Percentiles rank a stretch among this genome's conserved stretches.
phyloP scores from a whole-genome alignment of 1,284 basidiomycete genomes.

The Rhodotorula sp. region DNA sequence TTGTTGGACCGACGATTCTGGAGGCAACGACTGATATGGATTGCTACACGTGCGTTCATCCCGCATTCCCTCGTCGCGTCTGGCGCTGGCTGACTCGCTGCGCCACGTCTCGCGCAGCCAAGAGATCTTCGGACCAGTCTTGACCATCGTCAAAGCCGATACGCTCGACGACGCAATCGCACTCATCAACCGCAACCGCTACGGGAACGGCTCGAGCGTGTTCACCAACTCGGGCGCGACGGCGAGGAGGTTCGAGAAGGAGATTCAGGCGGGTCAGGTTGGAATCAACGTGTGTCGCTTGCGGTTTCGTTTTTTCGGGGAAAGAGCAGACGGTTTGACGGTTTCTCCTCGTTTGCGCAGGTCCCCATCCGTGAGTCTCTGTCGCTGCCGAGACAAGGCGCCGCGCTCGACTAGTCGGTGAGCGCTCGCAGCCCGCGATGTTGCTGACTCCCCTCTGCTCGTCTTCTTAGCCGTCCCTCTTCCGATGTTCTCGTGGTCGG shows the following conservation, averaged over 20 bases:
- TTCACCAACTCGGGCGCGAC: constrained; percentile 97
- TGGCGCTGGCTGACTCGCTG: not conserved
- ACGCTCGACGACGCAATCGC: constrained; percentile 87
- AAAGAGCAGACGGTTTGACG: no score
- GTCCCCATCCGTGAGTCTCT: constrained; percentile 72
- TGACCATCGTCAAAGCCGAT: constrained; percentile 75
- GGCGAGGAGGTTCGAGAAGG: constrained; percentile 85
- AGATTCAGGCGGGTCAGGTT: constrained; percentile 82
- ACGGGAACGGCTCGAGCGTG: constrained; percentile 88
- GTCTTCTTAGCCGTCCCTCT: constrained; percentile 58
- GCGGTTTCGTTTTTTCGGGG: no score
- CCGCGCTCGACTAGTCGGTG: no score
- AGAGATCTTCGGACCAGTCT: constrained; percentile 93
- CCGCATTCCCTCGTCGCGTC: not conserved
- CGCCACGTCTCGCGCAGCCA: constrained; percentile 56
- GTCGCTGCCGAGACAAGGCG: no score
- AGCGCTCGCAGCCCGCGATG: constrained; percentile 62
- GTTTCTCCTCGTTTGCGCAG: constrained; percentile 56
- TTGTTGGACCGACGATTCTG: constrained; percentile 89
- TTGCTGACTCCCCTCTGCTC: constrained; percentile 52
- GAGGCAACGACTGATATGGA: constrained; percentile 79
- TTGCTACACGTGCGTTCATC: constrained; percentile 69
- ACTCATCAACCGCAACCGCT: constrained; percentile 79
- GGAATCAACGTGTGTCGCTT: constrained; percentile 53
- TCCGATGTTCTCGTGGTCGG: constrained; percentile 90